These are phyloP conservation scores for Globisporangium middletonii DNA, from an alignment of 352 stramenopile genomes.

Conservation along the genomic window DNA sequence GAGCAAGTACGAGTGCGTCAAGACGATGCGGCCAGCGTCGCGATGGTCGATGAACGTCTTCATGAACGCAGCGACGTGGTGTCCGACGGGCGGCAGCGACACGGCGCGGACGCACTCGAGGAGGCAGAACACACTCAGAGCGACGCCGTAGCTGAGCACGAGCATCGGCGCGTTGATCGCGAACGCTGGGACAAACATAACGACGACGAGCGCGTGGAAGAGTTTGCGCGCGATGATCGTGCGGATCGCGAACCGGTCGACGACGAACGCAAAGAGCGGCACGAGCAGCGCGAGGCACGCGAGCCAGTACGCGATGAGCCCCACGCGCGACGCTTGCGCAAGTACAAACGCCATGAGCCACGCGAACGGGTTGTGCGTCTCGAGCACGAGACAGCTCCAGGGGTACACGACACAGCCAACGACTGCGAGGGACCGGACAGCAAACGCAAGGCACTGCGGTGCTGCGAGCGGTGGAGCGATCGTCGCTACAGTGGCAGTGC, in stretches of 20 bases:
- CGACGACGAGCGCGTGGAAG: constrained; percentile 72
- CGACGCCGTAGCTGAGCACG: constrained; percentile 71
- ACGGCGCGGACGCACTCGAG: constrained; percentile 62
- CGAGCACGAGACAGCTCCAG: constrained; percentile 61
- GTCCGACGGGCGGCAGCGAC: constrained; percentile 49
- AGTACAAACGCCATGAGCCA: constrained; percentile 55
- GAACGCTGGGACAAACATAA: constrained; percentile 73
- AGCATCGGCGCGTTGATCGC: constrained; percentile 51
- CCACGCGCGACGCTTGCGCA: constrained; percentile 20
- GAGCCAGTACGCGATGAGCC: constrained; percentile 55
- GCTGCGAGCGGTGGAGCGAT: constrained; percentile 29
- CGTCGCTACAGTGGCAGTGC: constrained; percentile 29
- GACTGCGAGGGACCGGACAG: constrained; percentile 22
- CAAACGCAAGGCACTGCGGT: constrained; percentile 20
- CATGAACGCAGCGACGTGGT: constrained; percentile 52
- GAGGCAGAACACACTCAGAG: constrained; percentile 61
- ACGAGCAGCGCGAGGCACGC: constrained; percentile 44
- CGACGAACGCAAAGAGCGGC: constrained; percentile 42
- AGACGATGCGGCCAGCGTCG: constrained; percentile 55
- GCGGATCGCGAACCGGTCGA: constrained; percentile 27
- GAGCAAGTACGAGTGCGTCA: constrained; percentile 78
- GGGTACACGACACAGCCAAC: constrained; percentile 41
- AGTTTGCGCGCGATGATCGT: constrained; percentile 78
- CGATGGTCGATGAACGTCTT: constrained; percentile 69
- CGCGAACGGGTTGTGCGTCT: constrained; percentile 46